A percentile compares a stretch with the other conserved stretches of the same genome.
These are phyloP conservation scores for Fraxinus platypoda DNA, from an alignment of 305 asterid genomes.

Conservation along the genomic window DNA sequence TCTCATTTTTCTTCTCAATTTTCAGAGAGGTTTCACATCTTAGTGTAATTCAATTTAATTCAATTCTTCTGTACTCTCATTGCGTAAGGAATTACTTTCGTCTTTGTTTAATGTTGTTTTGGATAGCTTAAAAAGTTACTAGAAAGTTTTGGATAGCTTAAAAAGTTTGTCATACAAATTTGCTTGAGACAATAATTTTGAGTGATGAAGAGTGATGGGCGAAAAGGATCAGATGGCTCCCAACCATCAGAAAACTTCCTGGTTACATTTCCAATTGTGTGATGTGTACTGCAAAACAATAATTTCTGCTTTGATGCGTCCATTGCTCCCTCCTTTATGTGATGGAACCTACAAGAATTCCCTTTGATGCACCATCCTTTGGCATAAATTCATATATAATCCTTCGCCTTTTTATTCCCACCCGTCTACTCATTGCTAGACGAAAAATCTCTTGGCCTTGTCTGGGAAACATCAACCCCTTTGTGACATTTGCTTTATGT, in stretches of 20 bases:
- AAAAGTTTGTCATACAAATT: slow-evolving; percentile 27
- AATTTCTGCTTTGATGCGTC: slow-evolving; percentile 20
- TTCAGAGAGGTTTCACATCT: no score
- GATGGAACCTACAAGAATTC: slow-evolving; percentile 77
- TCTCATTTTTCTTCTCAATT: no score
- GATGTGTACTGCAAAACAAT: neutral
- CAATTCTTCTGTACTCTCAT: no score
- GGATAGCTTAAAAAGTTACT: no score
- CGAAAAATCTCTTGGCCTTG: slow-evolving; percentile 42
- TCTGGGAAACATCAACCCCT: slow-evolving; percentile 43
- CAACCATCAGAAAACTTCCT: slow-evolving; percentile 44
- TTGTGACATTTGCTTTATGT: slow-evolving; percentile 34
- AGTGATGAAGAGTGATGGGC: slow-evolving; percentile 60
- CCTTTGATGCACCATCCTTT: slow-evolving; percentile 96
- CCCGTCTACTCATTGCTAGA: slow-evolving; percentile 39
- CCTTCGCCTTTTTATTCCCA: slow-evolving; percentile 51
- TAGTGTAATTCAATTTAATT: no score
- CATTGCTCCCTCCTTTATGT: slow-evolving; percentile 42
- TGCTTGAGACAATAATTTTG: slow-evolving; percentile 47
- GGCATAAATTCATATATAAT: slow-evolving; percentile 62
- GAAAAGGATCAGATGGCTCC: slow-evolving; percentile 79
- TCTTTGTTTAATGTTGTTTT: no score
- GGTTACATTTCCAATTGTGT: slow-evolving; percentile 23
- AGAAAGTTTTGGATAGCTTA: no score
- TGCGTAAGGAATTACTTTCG: no score